phyloP scores from a whole-genome alignment of 2,329 filamentous ascomycete species.

The Fusarium albidum region DNA sequence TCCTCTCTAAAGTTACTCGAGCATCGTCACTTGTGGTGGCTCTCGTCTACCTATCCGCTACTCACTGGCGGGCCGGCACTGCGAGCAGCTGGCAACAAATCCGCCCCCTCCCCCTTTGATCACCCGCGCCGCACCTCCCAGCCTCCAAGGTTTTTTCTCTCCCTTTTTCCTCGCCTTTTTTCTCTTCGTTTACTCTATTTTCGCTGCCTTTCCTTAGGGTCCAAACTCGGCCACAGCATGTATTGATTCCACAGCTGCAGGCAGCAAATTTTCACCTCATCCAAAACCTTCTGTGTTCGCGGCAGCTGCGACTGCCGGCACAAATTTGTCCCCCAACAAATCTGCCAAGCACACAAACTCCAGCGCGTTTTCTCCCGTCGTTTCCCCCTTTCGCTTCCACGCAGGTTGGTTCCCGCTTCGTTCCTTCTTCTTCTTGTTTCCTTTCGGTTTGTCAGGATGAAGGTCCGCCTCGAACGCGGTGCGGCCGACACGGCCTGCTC shows the following conservation, averaged over 20 bases:
- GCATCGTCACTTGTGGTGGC: neutral
- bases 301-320: slow-evolving; percentile 18
- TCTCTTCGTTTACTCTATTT: neutral
- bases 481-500: slow-evolving; percentile 37
- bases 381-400: neutral
- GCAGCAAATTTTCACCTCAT: slow-evolving; percentile 4
- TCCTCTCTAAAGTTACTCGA: slow-evolving; percentile 11
- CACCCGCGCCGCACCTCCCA: slow-evolving; percentile 8
- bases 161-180: neutral
- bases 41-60: neutral
- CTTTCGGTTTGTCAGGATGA: slow-evolving; percentile 22
- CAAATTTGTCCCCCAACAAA: slow-evolving; percentile 12
- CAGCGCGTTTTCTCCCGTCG: neutral
- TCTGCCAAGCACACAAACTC: neutral
- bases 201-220: slow-evolving; percentile 1
- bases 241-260: neutral
- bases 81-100: slow-evolving; percentile 23
- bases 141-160: slow-evolving; percentile 13
- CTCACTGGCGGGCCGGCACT: slow-evolving; percentile 11
- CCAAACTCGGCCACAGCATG: slow-evolving; percentile 7
- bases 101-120: slow-evolving; percentile 2
- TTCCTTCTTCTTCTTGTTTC: neutral
- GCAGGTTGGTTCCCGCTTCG: neutral
- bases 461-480: slow-evolving; percentile 12
- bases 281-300: slow-evolving; percentile 21